Conservation (phyloP, 495 filamentous ascomycete species). For the Podospora tetraspora region DNA sequence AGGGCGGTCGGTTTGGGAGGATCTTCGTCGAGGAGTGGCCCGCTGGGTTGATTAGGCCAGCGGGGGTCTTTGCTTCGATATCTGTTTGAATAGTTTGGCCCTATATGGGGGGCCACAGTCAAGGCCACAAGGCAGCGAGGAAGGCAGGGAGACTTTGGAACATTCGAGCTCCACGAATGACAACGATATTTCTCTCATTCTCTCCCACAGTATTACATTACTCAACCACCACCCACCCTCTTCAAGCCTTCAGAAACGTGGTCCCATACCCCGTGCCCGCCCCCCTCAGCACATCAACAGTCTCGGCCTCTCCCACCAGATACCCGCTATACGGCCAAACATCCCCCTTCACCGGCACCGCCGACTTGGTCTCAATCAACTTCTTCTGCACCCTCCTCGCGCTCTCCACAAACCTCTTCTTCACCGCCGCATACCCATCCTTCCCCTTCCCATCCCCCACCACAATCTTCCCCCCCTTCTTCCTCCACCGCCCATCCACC, state of each 20-base stretch:
- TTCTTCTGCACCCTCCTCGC: constrained; percentile 24
- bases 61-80: too few relatives aligned
- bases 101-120: too few relatives aligned
- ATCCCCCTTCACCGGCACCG: constrained; percentile 10
- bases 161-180: too few relatives aligned
- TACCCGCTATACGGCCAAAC: constrained; percentile 19
- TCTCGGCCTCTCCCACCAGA: constrained; percentile 14
- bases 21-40: too few relatives aligned
- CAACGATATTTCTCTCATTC: background rate
- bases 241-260: constrained; percentile 15
- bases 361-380: constrained; percentile 9
- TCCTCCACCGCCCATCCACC: constrained; percentile 42
- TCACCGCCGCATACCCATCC: constrained; percentile 23
- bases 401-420: constrained; percentile 28
- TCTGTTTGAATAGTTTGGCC: too few relatives aligned
- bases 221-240: background rate
- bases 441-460: constrained; percentile 4
- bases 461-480: constrained; percentile 29
- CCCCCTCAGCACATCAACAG: constrained; percentile 20
- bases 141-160: too few relatives aligned
- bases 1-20: too few relatives aligned
- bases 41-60: too few relatives aligned
- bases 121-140: too few relatives aligned
- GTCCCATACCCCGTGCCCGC: constrained; percentile 26
- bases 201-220: background rate